These are phyloP conservation scores for Populus tremula DNA, from an alignment of 345 rosid species.

Conservation along the genomic window DNA sequence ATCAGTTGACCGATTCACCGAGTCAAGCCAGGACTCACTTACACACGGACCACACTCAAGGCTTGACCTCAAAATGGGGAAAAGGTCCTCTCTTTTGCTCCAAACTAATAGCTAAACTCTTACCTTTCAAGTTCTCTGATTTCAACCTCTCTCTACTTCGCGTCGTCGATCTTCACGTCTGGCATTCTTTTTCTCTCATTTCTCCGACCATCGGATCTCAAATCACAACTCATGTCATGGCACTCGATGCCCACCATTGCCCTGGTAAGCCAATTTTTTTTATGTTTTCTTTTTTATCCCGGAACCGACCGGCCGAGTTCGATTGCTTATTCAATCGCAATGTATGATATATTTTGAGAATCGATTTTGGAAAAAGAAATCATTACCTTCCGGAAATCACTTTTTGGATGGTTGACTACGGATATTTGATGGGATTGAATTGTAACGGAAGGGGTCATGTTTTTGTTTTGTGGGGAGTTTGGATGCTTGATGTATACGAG, in stretches of 20 bases:
- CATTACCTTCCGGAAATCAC: too few relatives aligned
- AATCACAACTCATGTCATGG: conserved; percentile 45
- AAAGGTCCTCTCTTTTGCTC: conserved; percentile 74
- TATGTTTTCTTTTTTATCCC: too few relatives aligned
- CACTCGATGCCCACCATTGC: conserved; percentile 71
- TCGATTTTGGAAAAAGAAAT: too few relatives aligned
- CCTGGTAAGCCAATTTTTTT: conserved; percentile 42
- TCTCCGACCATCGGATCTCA: conserved; percentile 45
- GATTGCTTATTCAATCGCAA: too few relatives aligned
- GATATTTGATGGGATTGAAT: not conserved
- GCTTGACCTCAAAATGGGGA: conserved; percentile 58
- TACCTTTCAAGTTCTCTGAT: conserved; percentile 61
- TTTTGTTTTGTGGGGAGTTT: conserved; percentile 67
- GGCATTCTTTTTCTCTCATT: conserved; percentile 52
- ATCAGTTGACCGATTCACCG: conserved; percentile 71
- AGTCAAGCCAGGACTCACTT: conserved; percentile 70
- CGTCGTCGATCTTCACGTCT: conserved; percentile 47
- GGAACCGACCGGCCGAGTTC: too few relatives aligned
- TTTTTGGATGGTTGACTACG: too few relatives aligned
- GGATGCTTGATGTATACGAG: conserved; percentile 73
- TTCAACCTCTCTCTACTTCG: conserved; percentile 65
- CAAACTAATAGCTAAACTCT: conserved; percentile 59
- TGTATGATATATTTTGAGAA: too few relatives aligned
- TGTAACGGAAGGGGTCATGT: conserved; percentile 61
- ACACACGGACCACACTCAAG: conserved; percentile 68